Evolutionary conservation across 768 basidiomycete genomes (phyloP).

Genomic region (Boletus tomentosulus): DNA sequence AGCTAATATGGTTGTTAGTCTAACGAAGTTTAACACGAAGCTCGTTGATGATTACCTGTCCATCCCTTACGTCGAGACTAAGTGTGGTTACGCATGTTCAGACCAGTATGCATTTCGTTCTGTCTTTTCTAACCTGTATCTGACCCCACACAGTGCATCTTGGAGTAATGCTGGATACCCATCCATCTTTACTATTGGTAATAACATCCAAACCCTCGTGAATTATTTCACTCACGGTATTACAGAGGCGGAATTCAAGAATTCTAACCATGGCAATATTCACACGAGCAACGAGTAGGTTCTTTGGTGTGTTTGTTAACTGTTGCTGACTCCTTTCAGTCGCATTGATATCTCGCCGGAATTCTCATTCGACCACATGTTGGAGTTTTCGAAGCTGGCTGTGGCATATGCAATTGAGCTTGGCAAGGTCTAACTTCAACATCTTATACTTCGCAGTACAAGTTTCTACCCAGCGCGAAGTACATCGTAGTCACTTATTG

Average conservation of each 20-base stretch:
- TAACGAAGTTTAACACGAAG: constrained; percentile 77
- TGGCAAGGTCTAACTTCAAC: constrained; percentile 36
- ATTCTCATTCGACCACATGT: constrained; percentile 88
- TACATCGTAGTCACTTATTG: neutral
- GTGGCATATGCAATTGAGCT: constrained; percentile 78
- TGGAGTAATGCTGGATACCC: constrained; percentile 87
- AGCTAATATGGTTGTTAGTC: constrained; percentile 36
- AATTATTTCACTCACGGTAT: neutral
- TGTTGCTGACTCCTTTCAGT: constrained; percentile 37
- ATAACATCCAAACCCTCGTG: neutral
- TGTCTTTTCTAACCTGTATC: constrained; percentile 18
- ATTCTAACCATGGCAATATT: constrained; percentile 72
- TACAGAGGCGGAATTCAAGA: constrained; percentile 63
- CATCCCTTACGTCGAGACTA: constrained; percentile 78
- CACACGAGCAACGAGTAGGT: constrained; percentile 79
- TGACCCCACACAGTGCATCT: constrained; percentile 48
- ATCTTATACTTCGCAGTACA: too few species aligned
- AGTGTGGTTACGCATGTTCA: constrained; percentile 92
- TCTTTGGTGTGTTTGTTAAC: constrained; percentile 36
- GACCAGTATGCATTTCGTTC: constrained; percentile 63
- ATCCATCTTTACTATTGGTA: constrained; percentile 73
- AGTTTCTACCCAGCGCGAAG: too few species aligned
- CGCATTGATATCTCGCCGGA: constrained; percentile 82
- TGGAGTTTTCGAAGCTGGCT: constrained; percentile 82
- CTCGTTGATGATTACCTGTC: constrained; percentile 73